Evolutionary conservation across 495 filamentous ascomycete genomes (phyloP).

Genomic region (Xylaria cubensis): DNA sequence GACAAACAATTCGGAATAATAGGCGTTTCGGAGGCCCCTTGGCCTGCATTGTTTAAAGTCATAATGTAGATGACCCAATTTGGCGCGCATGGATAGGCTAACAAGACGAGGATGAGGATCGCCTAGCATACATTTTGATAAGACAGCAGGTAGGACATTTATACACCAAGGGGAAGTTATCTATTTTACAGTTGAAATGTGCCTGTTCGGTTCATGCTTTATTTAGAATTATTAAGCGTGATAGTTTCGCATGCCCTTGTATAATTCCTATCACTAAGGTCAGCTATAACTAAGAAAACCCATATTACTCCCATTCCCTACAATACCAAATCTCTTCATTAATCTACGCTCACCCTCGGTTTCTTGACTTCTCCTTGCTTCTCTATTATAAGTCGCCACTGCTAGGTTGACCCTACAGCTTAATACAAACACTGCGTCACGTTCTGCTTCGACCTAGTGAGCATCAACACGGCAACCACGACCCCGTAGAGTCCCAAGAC

Average conservation of each 20-base stretch:
- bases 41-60: conserved; percentile 26
- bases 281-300: neutral
- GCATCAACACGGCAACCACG: conserved; percentile 51
- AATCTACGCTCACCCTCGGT: neutral
- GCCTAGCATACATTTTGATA: conserved; percentile 12
- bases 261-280: neutral
- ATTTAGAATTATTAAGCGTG: neutral
- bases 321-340: neutral
- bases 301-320: neutral
- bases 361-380: neutral
- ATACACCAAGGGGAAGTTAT: neutral
- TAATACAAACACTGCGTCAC: conserved; percentile 45
- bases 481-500: conserved; percentile 60
- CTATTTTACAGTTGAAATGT: neutral
- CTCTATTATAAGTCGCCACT: neutral
- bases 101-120: conserved; percentile 31
- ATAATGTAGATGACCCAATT: conserved; percentile 27
- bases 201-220: neutral
- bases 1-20: neutral
- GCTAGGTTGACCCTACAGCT: neutral
- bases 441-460: conserved; percentile 45
- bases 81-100: conserved; percentile 37
- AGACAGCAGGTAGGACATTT: conserved; percentile 1
- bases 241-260: neutral
- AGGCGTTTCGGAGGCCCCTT: conserved; percentile 21